These are phyloP conservation scores for Nitzschia palea DNA, from an alignment of 108 stramenopile species.

Conservation along the genomic window DNA sequence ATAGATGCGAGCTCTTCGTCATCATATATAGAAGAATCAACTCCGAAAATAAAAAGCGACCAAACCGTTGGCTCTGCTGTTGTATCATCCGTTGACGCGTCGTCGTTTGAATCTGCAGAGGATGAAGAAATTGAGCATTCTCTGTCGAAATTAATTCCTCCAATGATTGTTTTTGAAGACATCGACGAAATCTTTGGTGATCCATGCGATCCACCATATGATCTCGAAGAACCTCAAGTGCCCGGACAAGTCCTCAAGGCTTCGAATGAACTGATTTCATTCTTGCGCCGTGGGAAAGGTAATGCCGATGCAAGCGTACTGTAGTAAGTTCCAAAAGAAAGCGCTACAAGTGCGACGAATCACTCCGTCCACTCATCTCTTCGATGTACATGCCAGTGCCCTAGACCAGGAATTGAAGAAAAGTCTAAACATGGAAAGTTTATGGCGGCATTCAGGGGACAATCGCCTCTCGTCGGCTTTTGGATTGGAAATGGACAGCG, in stretches of 20 bases:
- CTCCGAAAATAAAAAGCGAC: background rate
- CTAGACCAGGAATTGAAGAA: too few species aligned
- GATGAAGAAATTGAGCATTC: background rate
- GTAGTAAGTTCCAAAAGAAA: too few species aligned
- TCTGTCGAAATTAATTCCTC: constrained; percentile 36
- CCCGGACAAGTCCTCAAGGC: background rate
- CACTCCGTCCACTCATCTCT: too few species aligned
- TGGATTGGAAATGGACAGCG: constrained; percentile 14
- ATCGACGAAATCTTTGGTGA: too few species aligned
- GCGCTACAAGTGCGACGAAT: too few species aligned
- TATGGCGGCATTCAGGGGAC: background rate
- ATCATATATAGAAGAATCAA: background rate
- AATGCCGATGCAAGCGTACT: too few species aligned
- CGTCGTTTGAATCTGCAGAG: background rate
- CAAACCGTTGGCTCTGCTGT: background rate
- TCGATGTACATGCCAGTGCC: background rate
- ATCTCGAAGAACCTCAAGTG: constrained; percentile 6
- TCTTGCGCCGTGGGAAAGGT: background rate
- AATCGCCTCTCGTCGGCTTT: background rate
- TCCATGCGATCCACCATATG: too few species aligned
- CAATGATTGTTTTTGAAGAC: constrained; percentile 55
- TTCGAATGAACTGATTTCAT: background rate
- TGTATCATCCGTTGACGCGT: background rate
- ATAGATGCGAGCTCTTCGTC: background rate
- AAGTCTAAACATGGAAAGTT: background rate